Conservation (phyloP, 495 filamentous ascomycete species). For the Bombardia bombarda region DNA sequence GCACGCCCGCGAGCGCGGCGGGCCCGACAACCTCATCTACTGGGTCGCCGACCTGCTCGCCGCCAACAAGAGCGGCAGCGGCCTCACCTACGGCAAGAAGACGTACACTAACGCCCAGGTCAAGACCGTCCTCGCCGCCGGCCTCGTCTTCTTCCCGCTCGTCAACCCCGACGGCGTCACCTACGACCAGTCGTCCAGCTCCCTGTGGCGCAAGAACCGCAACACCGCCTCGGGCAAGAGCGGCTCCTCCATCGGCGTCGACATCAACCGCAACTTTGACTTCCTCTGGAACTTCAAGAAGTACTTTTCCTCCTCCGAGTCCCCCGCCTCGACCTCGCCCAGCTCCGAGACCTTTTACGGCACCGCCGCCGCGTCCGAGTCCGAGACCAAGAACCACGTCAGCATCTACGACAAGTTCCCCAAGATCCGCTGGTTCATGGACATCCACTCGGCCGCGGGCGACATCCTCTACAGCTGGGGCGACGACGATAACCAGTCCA, state of each 20-base stretch:
- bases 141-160: conserved; percentile 32
- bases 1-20: conserved; percentile 16
- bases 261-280: conserved; percentile 35
- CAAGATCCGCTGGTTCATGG: conserved; percentile 35
- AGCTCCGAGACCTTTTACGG: conserved; percentile 24
- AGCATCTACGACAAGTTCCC: conserved; percentile 29
- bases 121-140: conserved; percentile 22
- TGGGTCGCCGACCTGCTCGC: conserved; percentile 15
- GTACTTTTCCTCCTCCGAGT: conserved; percentile 20
- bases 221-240: conserved; percentile 16
- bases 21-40: conserved; percentile 14
- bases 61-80: conserved; percentile 25
- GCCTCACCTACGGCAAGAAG: conserved; percentile 31
- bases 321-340: conserved; percentile 23
- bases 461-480: conserved; percentile 35
- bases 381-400: conserved; percentile 27
- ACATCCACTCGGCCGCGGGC: conserved; percentile 34
- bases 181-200: conserved; percentile 25
- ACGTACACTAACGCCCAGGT: conserved; percentile 32
- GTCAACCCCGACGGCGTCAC: conserved; percentile 34
- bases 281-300: conserved; percentile 27
- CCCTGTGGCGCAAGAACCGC: conserved; percentile 36
- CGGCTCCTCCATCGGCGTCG: conserved; percentile 20
- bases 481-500: conserved; percentile 28
- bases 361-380: conserved; percentile 25